These are phyloP conservation scores for Phalaenopsis hybrid DNA, from an alignment of 116 monocot species.

Conservation along the genomic window DNA sequence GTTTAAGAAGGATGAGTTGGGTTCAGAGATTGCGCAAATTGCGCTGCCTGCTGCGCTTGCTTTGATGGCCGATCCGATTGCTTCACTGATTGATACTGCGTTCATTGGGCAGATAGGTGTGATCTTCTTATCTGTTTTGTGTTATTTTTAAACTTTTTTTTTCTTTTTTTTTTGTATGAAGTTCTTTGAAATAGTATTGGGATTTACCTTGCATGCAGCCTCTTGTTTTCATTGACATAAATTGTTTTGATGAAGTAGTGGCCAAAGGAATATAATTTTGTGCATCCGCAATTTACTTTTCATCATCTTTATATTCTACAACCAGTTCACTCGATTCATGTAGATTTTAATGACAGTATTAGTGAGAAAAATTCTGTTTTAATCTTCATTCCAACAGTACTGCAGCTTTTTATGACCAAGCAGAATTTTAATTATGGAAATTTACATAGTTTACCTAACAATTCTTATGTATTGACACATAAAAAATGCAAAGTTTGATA, in stretches of 20 bases:
- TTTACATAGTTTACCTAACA: too few relatives aligned
- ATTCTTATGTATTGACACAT: too few relatives aligned
- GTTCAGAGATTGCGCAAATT: conserved; percentile 58
- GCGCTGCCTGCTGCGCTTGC: conserved; percentile 68
- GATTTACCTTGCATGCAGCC: not conserved
- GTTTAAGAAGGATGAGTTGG: conserved; percentile 58
- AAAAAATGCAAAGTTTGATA: too few relatives aligned
- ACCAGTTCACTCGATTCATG: not conserved
- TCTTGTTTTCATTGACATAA: not conserved
- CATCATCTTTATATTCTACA: not conserved
- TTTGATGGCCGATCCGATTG: conserved; percentile 67
- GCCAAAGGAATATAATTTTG: not conserved
- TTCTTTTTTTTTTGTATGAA: not conserved
- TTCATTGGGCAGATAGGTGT: conserved; percentile 78
- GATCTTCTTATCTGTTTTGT: conserved; percentile 6
- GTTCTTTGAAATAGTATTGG: not conserved
- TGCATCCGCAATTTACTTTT: not conserved
- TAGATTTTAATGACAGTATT: not conserved
- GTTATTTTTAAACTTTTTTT: not conserved
- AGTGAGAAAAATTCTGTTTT: not conserved
- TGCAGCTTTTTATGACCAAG: too few relatives aligned
- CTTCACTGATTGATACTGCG: conserved; percentile 77
- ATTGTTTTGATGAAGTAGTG: not conserved
- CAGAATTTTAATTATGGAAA: too few relatives aligned
- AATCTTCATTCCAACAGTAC: not conserved